These are phyloP conservation scores for Ocimum tenuiflorum DNA, from an alignment of 257 asterid species.

Conservation along the genomic window DNA sequence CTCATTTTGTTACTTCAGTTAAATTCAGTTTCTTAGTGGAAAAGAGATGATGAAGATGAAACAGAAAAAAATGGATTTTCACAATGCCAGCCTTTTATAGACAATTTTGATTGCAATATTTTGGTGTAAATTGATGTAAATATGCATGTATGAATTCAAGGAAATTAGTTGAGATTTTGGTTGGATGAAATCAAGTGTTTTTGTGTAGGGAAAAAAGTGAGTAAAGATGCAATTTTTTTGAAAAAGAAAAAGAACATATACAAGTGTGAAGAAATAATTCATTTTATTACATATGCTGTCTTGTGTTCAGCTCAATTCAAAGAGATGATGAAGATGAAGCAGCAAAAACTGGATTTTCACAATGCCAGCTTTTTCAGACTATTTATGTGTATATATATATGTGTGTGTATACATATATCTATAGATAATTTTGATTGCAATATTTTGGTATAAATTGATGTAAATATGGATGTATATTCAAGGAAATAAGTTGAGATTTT, in stretches of 20 bases:
- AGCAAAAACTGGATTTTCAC: not conserved
- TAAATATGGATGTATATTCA: too few species aligned
- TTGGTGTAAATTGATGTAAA: not conserved
- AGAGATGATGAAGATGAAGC: not conserved
- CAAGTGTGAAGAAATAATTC: not conserved
- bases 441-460: not conserved
- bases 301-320: not conserved
- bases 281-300: not conserved
- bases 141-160: not conserved
- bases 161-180: not conserved
- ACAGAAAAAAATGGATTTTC: not conserved
- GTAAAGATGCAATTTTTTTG: conserved; percentile 41
- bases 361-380: not conserved
- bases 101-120: not conserved
- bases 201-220: too few species aligned
- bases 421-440: not conserved
- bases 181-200: not conserved
- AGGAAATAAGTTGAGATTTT: not conserved
- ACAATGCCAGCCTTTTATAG: not conserved
- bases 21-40: too few species aligned
- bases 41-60: not conserved
- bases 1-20: not conserved
- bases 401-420: not conserved
- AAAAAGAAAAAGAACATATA: conserved; percentile 32
- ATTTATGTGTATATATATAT: too few species aligned